Evolutionary conservation across 805 yeast species (phyloP), one percentile per base, ranked within the genome.

Genomic region (Nakazawaea molendinolei): DNA sequence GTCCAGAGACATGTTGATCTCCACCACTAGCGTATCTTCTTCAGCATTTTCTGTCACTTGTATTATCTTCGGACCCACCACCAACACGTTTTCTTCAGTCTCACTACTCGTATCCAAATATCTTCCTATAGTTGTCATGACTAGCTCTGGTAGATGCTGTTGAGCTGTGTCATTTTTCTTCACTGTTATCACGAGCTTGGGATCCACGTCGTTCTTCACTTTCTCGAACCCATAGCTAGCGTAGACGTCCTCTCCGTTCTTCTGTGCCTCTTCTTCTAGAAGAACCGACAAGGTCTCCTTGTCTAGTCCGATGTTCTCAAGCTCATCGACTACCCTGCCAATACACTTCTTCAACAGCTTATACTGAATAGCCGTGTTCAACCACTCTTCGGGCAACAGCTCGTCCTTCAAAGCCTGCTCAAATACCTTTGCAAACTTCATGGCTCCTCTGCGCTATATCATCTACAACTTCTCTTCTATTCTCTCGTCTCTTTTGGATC

Each of bases 361-460:
- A 52, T 82, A 82, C 45, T 80, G 84, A 31, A 82, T 80, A 10
- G 87, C 84, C 5, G 74, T 69, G 20, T 64, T 69, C 0, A 71
- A 59, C 92, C 92, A 82, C 16, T 74, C 79, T 19, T 61, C 64
- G 5, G 90, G 90, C 12, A 81, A 63, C 3, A 69, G 67, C 33
- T 76, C 80, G 37, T 71, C 79, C 24, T 62, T 63, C 17, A 83
- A 63, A 2, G 76, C 70, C 46, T 78, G 74, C 49, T 82, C 81
- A 39, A 79, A 71, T 5, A 72, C 69, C 52, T 82, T 83, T 4
- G 86, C 89, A 52, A 83, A 82, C 66, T 82, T 83, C 90, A 83
- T 83, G 8, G 15, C 19, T 27, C 8, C 4, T 15, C 8, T 2
- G 9, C 17, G 30, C 30, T 27, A 27, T 27, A 27, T 27, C 30